A percentile compares a stretch with the other conserved stretches of the same genome.
Conservation (phyloP, 768 basidiomycete genomes). For the Lactifluus pinguis region DNA sequence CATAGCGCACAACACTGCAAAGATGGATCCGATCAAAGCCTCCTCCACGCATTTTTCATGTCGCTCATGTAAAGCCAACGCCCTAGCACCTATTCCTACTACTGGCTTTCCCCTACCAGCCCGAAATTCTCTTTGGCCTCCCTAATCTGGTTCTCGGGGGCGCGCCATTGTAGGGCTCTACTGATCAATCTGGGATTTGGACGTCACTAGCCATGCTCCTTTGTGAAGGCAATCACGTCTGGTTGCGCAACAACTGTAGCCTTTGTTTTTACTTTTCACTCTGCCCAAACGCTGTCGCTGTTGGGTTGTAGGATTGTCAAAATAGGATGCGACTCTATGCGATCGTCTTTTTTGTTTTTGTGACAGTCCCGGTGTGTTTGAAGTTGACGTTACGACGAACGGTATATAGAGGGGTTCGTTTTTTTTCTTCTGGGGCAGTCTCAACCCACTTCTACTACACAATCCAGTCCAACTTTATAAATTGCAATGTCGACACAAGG, state of each 20-base stretch:
- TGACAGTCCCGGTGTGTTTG: not conserved
- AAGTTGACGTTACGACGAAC: not conserved
- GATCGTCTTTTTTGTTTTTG: not conserved
- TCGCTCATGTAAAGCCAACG: not conserved
- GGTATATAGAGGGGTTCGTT: constrained; percentile 5
- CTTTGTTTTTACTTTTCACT: not conserved
- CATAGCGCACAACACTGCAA: not conserved
- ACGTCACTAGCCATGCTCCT: not conserved
- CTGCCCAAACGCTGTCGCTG: not conserved
- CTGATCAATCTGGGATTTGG: not conserved
- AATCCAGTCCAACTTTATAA: not conserved
- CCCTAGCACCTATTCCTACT: not conserved
- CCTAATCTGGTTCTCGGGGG: not conserved
- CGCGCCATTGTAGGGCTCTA: not conserved
- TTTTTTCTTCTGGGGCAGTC: not conserved
- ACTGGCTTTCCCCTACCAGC: not conserved
- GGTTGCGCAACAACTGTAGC: constrained; percentile 7
- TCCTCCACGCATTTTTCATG: constrained; percentile 2
- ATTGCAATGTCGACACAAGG: not conserved
- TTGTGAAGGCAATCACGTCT: not conserved
- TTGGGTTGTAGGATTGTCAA: constrained; percentile 6
- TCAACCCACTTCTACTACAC: not conserved
- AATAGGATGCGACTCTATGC: not conserved
- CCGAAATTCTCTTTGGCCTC: not conserved
- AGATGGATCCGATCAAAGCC: not conserved